phyloP scores from a whole-genome alignment of 768 basidiomycete genomes.

The Termitomyces sp. region DNA sequence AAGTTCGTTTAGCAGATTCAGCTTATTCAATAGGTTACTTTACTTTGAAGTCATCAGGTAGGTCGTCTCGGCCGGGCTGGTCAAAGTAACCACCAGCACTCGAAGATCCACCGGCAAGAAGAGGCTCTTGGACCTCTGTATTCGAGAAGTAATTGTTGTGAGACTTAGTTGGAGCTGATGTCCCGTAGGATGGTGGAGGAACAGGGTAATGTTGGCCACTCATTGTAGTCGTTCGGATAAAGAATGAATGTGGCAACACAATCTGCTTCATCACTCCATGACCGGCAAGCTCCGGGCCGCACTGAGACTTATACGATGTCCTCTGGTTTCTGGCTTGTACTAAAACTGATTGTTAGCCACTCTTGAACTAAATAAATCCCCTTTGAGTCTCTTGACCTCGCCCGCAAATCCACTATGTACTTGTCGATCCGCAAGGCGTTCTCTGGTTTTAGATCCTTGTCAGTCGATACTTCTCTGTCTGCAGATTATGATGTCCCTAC shows the following conservation, averaged over 20 bases:
- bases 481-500: neutral
- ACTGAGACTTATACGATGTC: neutral
- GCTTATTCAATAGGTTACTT: neutral
- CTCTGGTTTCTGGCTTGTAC: neutral
- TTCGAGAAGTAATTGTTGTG: constrained; percentile 24
- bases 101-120: constrained; percentile 48
- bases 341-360: constrained; percentile 2
- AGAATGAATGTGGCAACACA: neutral
- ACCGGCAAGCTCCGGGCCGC: constrained; percentile 10
- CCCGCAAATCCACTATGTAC: constrained; percentile 2
- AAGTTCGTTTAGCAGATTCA: neutral
- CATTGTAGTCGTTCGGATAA: constrained; percentile 31
- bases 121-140: constrained; percentile 41
- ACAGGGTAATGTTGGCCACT: constrained; percentile 45
- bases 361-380: neutral
- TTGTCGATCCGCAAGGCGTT: constrained; percentile 12
- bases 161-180: constrained; percentile 28
- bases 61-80: constrained; percentile 66
- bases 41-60: constrained; percentile 95
- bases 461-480: neutral
- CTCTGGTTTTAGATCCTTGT: constrained; percentile 7
- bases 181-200: constrained; percentile 57
- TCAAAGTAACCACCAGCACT: constrained; percentile 55
- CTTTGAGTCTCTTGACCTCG: neutral
- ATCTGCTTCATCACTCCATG: neutral